A percentile compares a stretch with the other conserved stretches of the same genome.
Conservation (phyloP, 139 green algal species). For the Micractinium sp. region DNA sequence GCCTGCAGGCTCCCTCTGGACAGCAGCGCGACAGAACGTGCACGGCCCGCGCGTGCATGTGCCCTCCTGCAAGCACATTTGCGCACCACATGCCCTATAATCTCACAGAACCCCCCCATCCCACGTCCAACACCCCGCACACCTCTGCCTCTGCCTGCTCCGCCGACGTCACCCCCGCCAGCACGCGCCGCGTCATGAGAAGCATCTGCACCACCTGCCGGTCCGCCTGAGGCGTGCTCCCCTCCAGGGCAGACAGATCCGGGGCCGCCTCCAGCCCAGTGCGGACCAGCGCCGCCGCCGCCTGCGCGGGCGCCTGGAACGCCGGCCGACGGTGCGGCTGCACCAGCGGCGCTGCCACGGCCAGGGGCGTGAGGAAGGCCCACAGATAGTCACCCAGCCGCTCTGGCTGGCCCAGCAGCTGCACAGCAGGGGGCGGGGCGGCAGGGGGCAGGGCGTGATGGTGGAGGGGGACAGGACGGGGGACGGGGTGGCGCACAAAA, state of each 20-base stretch:
- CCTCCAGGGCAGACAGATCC: neutral
- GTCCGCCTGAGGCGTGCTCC: neutral
- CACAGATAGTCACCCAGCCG: neutral
- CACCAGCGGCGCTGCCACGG: neutral
- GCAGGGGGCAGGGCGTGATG: neutral
- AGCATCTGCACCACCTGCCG: neutral
- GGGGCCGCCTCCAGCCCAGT: slow-evolving; percentile 1
- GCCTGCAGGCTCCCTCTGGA: no score
- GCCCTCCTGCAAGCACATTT: no score
- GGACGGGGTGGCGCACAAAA: no score
- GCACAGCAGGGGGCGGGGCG: neutral
- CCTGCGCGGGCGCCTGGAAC: neutral
- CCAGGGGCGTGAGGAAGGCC: slow-evolving; percentile 1
- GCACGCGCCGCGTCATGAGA: neutral
- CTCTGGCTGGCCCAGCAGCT: slow-evolving; percentile 11
- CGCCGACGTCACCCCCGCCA: neutral
- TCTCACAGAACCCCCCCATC: no score
- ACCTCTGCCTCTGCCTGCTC: neutral
- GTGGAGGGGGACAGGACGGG: no score
- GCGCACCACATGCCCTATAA: no score
- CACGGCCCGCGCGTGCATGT: no score
- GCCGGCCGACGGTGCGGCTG: neutral
- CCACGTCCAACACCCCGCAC: no score
- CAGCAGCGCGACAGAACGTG: no score
- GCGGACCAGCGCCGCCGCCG: neutral